Conservation (phyloP, 176 grass and related monocot genomes). For the Oryza brachyantha region DNA sequence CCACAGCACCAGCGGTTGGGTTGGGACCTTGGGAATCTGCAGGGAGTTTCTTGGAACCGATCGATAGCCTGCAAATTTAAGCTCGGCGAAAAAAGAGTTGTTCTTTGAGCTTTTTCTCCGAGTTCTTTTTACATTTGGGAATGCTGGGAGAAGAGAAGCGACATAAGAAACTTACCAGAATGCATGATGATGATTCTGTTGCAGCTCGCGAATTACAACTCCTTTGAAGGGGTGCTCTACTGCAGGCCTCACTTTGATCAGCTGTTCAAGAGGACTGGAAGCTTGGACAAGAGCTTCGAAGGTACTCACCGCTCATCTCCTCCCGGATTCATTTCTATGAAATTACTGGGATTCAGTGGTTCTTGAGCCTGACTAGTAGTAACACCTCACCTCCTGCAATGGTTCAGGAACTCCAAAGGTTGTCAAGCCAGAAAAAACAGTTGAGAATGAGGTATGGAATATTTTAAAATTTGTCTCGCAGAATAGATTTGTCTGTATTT, state of each 20-base stretch:
- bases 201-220: slow-evolving; percentile 95
- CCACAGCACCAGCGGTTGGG: no score
- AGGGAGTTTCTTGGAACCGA: neutral
- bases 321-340: neutral
- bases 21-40: no score
- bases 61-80: neutral
- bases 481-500: neutral
- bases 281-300: slow-evolving; percentile 97
- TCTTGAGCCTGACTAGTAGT: slow-evolving; percentile 9
- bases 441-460: slow-evolving; percentile 65
- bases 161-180: neutral
- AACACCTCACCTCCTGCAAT: slow-evolving; percentile 4
- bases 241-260: slow-evolving; percentile 98
- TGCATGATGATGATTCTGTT: neutral
- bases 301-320: slow-evolving; percentile 25
- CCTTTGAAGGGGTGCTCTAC: slow-evolving; percentile 95
- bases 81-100: neutral
- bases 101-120: neutral
- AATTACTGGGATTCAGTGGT: neutral
- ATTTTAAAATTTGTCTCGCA: neutral
- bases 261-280: slow-evolving; percentile 96
- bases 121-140: neutral
- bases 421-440: slow-evolving; percentile 84
- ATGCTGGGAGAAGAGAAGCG: neutral
- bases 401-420: slow-evolving; percentile 89